phyloP scores from a whole-genome alignment of 2,329 filamentous ascomycete genomes.

The Moelleriella libera region DNA sequence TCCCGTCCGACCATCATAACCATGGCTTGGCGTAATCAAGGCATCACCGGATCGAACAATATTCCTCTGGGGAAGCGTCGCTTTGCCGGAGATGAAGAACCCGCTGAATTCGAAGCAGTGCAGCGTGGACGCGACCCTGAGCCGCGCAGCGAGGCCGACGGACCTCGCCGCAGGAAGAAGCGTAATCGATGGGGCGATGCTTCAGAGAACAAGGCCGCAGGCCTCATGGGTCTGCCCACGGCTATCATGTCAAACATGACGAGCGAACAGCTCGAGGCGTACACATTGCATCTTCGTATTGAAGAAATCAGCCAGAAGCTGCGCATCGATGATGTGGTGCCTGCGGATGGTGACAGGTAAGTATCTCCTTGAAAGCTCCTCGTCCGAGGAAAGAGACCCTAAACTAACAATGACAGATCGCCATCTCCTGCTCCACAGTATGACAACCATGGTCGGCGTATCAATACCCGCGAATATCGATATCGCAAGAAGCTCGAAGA shows the following conservation, averaged over 20 bases:
- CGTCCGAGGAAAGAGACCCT: neutral
- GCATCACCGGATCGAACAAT: slow-evolving; percentile 96
- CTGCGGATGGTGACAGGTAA: slow-evolving; percentile 88
- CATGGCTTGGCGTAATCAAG: slow-evolving; percentile 59
- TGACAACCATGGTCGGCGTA: slow-evolving; percentile 97
- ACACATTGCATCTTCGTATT: slow-evolving; percentile 89
- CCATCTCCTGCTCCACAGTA: slow-evolving; percentile 94
- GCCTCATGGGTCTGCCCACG: slow-evolving; percentile 91
- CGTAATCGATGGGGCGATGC: slow-evolving; percentile 97
- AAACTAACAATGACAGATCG: slow-evolving; percentile 43
- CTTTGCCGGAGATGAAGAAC: slow-evolving; percentile 53
- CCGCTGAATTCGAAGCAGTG: slow-evolving; percentile 31
- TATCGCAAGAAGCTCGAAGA: slow-evolving; percentile 97
- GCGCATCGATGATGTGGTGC: slow-evolving; percentile 96
- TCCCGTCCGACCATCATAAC: slow-evolving; percentile 6
- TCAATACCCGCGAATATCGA: slow-evolving; percentile 96
- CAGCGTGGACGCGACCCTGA: slow-evolving; percentile 93
- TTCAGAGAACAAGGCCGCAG: slow-evolving; percentile 95
- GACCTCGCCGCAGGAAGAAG: slow-evolving; percentile 86
- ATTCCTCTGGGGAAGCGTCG: slow-evolving; percentile 84
- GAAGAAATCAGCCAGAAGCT: slow-evolving; percentile 99
- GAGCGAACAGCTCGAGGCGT: slow-evolving; percentile 93
- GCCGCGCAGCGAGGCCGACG: slow-evolving; percentile 56
- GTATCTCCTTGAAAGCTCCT: slow-evolving; percentile 15
- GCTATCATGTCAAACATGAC: slow-evolving; percentile 98